phyloP scores from a whole-genome alignment of 2,329 filamentous ascomycete genomes.

The Pyricularia sp. region DNA sequence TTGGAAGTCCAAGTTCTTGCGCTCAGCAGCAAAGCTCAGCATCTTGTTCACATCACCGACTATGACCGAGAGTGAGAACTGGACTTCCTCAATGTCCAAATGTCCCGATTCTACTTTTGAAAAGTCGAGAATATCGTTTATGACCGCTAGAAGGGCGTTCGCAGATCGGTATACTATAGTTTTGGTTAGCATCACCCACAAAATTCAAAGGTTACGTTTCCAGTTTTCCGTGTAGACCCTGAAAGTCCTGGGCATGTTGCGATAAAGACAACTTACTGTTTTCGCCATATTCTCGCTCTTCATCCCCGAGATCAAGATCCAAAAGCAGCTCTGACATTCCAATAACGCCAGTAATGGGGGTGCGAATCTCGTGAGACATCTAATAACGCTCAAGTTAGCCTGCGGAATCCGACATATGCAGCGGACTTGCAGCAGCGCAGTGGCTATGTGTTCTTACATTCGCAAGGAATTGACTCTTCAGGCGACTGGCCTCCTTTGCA shows the following conservation, averaged over 20 bases:
- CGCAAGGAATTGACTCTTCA: slow-evolving; percentile 69
- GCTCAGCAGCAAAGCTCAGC: slow-evolving; percentile 71
- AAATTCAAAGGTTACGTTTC: no score
- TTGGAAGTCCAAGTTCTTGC: slow-evolving; percentile 63
- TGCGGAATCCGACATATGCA: no score
- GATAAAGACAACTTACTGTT: slow-evolving; percentile 32
- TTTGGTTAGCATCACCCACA: background rate
- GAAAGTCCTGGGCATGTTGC: background rate
- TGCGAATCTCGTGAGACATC: slow-evolving; percentile 71
- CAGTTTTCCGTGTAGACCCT: background rate
- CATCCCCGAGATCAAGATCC: slow-evolving; percentile 53
- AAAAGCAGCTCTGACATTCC: slow-evolving; percentile 66
- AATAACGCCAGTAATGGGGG: slow-evolving; percentile 67
- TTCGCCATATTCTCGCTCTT: slow-evolving; percentile 62
- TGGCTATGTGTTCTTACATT: slow-evolving; percentile 29
- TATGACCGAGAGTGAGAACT: slow-evolving; percentile 61
- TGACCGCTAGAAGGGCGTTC: slow-evolving; percentile 71
- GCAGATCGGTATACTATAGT: slow-evolving; percentile 53
- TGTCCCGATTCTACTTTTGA: slow-evolving; percentile 73
- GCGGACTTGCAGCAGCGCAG: background rate
- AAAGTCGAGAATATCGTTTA: slow-evolving; percentile 85
- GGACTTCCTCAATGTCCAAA: slow-evolving; percentile 67
- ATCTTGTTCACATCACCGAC: slow-evolving; percentile 74
- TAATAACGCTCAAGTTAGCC: slow-evolving; percentile 12
- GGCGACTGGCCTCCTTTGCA: slow-evolving; percentile 65